A percentile compares a stretch with the other conserved stretches of the same genome.
Evolutionary conservation across 495 filamentous ascomycete species (phyloP).

Genomic region (Penicillium cinerascens): DNA sequence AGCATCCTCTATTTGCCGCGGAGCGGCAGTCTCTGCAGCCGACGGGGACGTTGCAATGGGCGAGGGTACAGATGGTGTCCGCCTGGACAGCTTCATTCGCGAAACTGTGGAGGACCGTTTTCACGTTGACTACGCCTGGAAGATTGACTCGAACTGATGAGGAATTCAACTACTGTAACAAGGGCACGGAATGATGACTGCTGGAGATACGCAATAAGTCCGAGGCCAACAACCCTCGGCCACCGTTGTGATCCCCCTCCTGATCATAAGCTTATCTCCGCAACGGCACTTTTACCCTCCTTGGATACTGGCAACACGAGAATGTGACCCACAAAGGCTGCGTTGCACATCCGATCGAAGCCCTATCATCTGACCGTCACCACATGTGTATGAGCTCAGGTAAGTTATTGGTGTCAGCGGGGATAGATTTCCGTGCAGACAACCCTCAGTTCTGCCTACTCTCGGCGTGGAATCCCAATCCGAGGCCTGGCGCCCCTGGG

Average conservation of each 20-base stretch:
- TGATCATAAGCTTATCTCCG: neutral
- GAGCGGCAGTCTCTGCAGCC: conserved; percentile 26
- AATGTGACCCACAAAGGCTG: neutral
- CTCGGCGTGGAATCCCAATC: neutral
- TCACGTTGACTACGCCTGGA: conserved; percentile 39
- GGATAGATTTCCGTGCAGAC: neutral
- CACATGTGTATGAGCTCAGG: conserved; percentile 8
- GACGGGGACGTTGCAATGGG: conserved; percentile 46
- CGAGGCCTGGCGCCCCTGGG: neutral
- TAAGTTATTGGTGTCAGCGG: neutral
- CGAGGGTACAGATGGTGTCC: conserved; percentile 31
- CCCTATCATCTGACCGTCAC: conserved; percentile 15
- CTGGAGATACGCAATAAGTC: neutral
- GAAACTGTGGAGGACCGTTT: conserved; percentile 55
- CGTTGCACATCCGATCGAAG: conserved; percentile 3
- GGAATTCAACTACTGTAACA: neutral
- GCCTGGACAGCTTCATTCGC: conserved; percentile 59
- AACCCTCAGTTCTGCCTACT: neutral
- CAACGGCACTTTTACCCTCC: neutral
- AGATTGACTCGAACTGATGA: conserved; percentile 37
- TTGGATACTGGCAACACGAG: neutral
- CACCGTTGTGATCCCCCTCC: neutral
- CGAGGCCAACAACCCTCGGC: neutral
- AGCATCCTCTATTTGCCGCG: conserved; percentile 62
- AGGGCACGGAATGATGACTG: neutral